Evolutionary conservation across 805 yeast species (phyloP).

Genomic region (Tetrapisispora fleetii): DNA sequence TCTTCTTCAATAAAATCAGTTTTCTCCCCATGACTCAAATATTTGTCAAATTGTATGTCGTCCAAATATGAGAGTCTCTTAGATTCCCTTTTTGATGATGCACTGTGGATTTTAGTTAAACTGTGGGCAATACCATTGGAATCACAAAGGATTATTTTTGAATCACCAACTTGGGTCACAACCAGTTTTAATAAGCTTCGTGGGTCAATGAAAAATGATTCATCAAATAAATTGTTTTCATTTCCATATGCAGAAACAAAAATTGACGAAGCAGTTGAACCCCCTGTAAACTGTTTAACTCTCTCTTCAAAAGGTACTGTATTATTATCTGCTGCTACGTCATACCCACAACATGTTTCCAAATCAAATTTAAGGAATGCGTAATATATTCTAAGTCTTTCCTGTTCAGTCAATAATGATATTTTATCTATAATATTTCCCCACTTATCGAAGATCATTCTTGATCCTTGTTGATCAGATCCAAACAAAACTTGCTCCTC

Average conservation of each 20-base stretch:
- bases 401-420: conserved; percentile 24
- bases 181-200: conserved; percentile 55
- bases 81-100: conserved; percentile 71
- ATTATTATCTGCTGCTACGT: background rate
- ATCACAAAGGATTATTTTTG: conserved; percentile 80
- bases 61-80: conserved; percentile 51
- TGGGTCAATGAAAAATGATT: conserved; percentile 41
- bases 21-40: no score
- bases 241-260: conserved; percentile 31
- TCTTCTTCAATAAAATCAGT: conserved; percentile 45
- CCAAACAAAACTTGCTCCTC: conserved; percentile 26
- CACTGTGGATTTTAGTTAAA: conserved; percentile 76
- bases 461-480: conserved; percentile 17
- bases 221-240: conserved; percentile 17
- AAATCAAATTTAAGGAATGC: conserved; percentile 25
- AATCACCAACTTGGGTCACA: conserved; percentile 89
- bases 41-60: background rate
- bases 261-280: conserved; percentile 67
- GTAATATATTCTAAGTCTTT: conserved; percentile 23
- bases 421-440: conserved; percentile 31
- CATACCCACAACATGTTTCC: conserved; percentile 21
- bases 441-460: conserved; percentile 29
- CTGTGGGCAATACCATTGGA: conserved; percentile 68
- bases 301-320: conserved; percentile 14
- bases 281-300: conserved; percentile 33